These are phyloP conservation scores for Kwoniella sp. DNA, from an alignment of 768 basidiomycete genomes.

Conservation along the genomic window DNA sequence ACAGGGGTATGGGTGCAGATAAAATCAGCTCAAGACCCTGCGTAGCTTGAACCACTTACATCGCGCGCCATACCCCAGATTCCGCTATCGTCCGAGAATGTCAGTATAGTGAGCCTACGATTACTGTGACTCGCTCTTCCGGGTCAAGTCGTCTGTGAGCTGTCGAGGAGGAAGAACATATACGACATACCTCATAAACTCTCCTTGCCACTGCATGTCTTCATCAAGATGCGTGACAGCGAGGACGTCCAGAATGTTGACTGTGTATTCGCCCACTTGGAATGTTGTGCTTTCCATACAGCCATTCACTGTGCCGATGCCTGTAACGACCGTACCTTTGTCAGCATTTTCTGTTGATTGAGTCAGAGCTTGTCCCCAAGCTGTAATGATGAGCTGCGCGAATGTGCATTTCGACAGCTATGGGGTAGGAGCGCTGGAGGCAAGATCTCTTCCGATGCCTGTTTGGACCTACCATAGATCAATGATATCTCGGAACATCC, in stretches of 20 bases:
- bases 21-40: too few species aligned
- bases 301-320: background rate
- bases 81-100: background rate
- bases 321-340: too few species aligned
- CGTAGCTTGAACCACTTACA: background rate
- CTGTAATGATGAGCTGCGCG: too few species aligned
- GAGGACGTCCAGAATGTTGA: background rate
- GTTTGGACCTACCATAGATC: background rate
- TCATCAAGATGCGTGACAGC: slow-evolving; percentile 10
- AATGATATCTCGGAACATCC: background rate
- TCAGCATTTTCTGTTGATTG: too few species aligned
- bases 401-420: too few species aligned
- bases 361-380: too few species aligned
- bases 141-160: too few species aligned
- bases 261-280: background rate
- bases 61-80: background rate
- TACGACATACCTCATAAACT: slow-evolving; percentile 1
- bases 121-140: too few species aligned
- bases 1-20: slow-evolving; percentile 23
- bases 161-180: too few species aligned
- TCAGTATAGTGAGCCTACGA: too few species aligned
- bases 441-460: too few species aligned
- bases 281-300: background rate
- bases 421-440: too few species aligned
- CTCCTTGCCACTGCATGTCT: background rate